Evolutionary conservation across 2,329 filamentous ascomycete genomes (phyloP).

Genomic region (Diaporthe ampelina): DNA sequence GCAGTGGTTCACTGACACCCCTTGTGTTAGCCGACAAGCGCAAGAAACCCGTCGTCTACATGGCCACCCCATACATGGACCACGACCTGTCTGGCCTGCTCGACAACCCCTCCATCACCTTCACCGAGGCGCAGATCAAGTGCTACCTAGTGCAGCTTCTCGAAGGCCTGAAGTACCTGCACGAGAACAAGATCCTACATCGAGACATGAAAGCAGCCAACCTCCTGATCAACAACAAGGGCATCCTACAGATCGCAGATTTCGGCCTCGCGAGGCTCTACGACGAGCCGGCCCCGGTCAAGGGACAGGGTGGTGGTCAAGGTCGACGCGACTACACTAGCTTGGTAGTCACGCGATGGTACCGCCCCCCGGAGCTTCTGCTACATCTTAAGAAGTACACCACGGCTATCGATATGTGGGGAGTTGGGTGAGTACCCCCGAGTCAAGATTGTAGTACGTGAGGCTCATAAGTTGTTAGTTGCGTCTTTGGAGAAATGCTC

Average conservation of each 20-base stretch:
- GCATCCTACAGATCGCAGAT: conserved; percentile 95
- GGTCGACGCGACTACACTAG: conserved; percentile 93
- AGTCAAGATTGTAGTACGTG: not conserved
- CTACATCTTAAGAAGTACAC: conserved; percentile 92
- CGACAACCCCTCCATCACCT: conserved; percentile 91
- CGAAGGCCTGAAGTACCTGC: conserved; percentile 89
- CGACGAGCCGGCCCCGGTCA: conserved; percentile 83
- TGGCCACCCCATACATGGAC: conserved; percentile 99
- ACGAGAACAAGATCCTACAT: conserved; percentile 91
- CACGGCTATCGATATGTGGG: conserved; percentile 98
- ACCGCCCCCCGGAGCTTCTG: conserved; percentile 92
- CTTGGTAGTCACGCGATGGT: conserved; percentile 98
- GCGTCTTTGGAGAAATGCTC: conserved; percentile 98
- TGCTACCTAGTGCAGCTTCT: conserved; percentile 97
- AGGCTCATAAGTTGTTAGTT: conserved; percentile 65
- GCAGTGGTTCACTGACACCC: conserved; percentile 43
- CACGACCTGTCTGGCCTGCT: conserved; percentile 97
- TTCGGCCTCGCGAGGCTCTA: conserved; percentile 96
- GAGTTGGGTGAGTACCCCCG: conserved; percentile 79
- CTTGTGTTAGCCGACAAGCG: conserved; percentile 75
- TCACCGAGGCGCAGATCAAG: conserved; percentile 93
- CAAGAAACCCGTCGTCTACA: conserved; percentile 92
- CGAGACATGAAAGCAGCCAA: conserved; percentile 99
- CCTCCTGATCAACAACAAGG: conserved; percentile 93
- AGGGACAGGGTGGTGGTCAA: conserved; percentile 85